Evolutionary conservation across 768 basidiomycete species (phyloP).

Genomic region (Heimioporus sp.): DNA sequence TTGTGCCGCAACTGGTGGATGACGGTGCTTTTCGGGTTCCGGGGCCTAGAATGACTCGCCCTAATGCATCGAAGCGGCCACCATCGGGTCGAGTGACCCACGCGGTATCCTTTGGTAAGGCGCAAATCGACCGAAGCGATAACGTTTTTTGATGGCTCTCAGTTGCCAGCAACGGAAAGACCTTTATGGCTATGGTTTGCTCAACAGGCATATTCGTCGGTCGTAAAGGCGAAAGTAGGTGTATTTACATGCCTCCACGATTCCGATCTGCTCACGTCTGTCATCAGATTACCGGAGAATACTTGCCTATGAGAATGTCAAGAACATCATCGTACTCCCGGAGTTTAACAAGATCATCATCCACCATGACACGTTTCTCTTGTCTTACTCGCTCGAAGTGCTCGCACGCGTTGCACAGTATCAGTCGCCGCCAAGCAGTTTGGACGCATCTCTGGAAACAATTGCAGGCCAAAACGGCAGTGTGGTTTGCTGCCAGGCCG

Average conservation of each 20-base stretch:
- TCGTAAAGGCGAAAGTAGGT: slow-evolving; percentile 52
- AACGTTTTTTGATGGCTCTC: slow-evolving; percentile 1
- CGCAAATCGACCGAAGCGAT: not conserved
- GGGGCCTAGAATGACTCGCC: slow-evolving; percentile 32
- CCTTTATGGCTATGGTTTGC: slow-evolving; percentile 64
- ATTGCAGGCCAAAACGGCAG: slow-evolving; percentile 52
- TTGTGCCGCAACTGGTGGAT: slow-evolving; percentile 55
- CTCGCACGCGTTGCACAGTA: slow-evolving; percentile 58
- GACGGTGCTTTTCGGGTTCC: slow-evolving; percentile 61
- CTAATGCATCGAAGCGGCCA: slow-evolving; percentile 26
- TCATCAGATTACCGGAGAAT: slow-evolving; percentile 56
- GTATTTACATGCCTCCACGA: not conserved
- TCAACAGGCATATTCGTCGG: slow-evolving; percentile 70
- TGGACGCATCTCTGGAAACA: slow-evolving; percentile 61
- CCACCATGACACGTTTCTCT: slow-evolving; percentile 53
- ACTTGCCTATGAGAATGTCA: slow-evolving; percentile 48
- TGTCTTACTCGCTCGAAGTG: slow-evolving; percentile 71
- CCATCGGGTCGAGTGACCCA: slow-evolving; percentile 58
- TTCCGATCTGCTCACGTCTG: not conserved
- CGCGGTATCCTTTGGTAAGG: slow-evolving; percentile 64
- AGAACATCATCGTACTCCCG: slow-evolving; percentile 56
- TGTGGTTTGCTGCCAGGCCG: slow-evolving; percentile 62
- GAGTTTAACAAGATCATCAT: slow-evolving; percentile 68
- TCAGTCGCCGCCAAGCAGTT: slow-evolving; percentile 40
- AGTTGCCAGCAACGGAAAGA: slow-evolving; percentile 49